Percentiles rank a stretch among this genome's conserved stretches.
Evolutionary conservation across 208 protist genomes (phyloP).

Genomic region (Trypanosomatidae sp.): DNA sequence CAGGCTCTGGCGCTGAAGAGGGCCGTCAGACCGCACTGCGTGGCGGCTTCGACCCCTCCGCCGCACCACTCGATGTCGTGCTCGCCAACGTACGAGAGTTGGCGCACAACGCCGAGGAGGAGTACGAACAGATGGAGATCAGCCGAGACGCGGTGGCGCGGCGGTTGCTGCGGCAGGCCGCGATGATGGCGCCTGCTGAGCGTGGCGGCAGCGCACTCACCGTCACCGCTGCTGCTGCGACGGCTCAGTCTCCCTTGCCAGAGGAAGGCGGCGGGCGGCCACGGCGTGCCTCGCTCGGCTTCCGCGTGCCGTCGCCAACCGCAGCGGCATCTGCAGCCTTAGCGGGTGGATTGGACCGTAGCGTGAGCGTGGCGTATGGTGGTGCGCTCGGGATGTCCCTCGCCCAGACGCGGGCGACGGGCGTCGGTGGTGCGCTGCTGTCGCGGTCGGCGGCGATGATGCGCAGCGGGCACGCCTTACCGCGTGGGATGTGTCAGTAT

Average conservation of each 20-base stretch:
- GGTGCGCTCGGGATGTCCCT: too few relatives aligned
- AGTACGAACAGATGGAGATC: too few relatives aligned
- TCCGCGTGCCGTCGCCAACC: background rate
- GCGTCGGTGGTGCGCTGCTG: conserved; percentile 4
- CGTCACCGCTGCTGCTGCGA: background rate
- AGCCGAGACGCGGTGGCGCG: background rate
- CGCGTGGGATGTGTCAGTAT: conserved; percentile 17
- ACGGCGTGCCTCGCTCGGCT: background rate
- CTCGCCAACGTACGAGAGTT: too few relatives aligned
- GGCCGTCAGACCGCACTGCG: too few relatives aligned
- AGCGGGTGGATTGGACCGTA: background rate
- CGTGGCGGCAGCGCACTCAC: too few relatives aligned
- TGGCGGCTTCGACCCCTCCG: too few relatives aligned
- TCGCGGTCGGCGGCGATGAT: conserved; percentile 4
- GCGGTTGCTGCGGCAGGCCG: conserved; percentile 1
- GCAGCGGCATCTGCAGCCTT: background rate
- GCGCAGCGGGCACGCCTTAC: conserved; percentile 3
- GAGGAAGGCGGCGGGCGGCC: background rate
- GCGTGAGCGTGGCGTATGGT: too few relatives aligned
- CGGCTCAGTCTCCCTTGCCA: too few relatives aligned
- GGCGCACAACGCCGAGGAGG: background rate
- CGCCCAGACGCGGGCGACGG: too few relatives aligned
- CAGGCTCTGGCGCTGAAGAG: too few relatives aligned
- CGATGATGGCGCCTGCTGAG: conserved; percentile 14
- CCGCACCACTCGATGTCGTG: too few relatives aligned